phyloP scores from a whole-genome alignment of 2,329 filamentous ascomycete species.

The Venturia effusa region DNA sequence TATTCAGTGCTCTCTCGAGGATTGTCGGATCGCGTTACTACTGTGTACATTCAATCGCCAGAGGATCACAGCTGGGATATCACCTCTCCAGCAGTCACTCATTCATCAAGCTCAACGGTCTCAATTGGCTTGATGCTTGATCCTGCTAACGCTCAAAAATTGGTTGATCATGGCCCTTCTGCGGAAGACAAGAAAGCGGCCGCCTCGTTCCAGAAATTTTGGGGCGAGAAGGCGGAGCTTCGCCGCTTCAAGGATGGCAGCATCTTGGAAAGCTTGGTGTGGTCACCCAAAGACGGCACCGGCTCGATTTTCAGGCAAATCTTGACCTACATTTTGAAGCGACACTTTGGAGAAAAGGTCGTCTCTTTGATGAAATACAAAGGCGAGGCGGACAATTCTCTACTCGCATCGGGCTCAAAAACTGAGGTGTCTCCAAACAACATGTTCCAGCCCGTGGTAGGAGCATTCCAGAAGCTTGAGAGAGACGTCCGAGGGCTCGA shows the following conservation, averaged over 20 bases:
- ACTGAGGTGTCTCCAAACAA: conserved; percentile 22
- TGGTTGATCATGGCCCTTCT: conserved; percentile 78
- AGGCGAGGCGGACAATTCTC: conserved; percentile 34
- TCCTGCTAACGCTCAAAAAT: conserved; percentile 57
- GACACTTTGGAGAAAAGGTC: conserved; percentile 54
- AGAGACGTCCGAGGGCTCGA: conserved; percentile 66
- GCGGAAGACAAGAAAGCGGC: conserved; percentile 80
- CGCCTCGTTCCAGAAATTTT: conserved; percentile 75
- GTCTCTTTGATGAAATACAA: conserved; percentile 37
- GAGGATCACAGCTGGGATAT: conserved; percentile 26
- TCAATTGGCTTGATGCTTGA: conserved; percentile 63
- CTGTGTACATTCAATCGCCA: conserved; percentile 39
- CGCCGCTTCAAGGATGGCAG: conserved; percentile 91
- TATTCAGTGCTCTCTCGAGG: conserved; percentile 58
- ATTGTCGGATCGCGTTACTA: conserved; percentile 60
- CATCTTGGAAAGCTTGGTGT: conserved; percentile 85
- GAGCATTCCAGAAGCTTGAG: conserved; percentile 64
- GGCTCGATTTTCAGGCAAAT: conserved; percentile 69
- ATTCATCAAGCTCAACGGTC: conserved; percentile 29
- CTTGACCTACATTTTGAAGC: conserved; percentile 55
- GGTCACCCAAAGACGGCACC: conserved; percentile 52
- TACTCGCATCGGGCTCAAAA: conserved; percentile 27
- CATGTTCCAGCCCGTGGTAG: conserved; percentile 55
- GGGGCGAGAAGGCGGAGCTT: conserved; percentile 88
- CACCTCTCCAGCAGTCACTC: conserved; percentile 14